Evolutionary conservation across 2,329 filamentous ascomycete species (phyloP), one percentile per base, ranked within the genome.

Genomic region (Botrytis aclada): DNA sequence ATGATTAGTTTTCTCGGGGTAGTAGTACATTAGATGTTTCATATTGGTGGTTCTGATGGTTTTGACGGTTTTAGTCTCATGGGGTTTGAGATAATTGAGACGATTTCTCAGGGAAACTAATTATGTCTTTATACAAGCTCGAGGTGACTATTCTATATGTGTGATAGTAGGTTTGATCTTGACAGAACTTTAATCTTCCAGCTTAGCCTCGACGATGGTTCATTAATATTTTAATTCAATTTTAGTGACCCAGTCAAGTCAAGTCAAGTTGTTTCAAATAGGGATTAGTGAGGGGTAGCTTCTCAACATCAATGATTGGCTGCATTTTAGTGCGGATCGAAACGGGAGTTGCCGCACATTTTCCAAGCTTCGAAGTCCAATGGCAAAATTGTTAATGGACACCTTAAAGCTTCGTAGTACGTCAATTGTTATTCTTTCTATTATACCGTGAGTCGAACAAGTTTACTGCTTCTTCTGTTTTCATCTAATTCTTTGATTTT

Each of bases 301-400:
- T 25, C 9, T 4, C 12, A n/a, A 18, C 16, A 32, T 56, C 18
- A 56, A 41, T 56, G 45, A 69, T 69, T 69, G 56, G 60, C 56
- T 37, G 34, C 1, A 64, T 37, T 22, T 62, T 63, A 45, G 56
- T 20, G 56, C 25, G 37, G 32, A 25, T 14, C 60, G 32, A 34
- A 51, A 34, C 70, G 70, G 70, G 41, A 74, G 70, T 69, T 72
- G 22, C 54, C 75, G 74, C 72, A 73, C 70, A 60, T 58, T 65
- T 47, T 61, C 20, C 25, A 37, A 70, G 60, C 60, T 64, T 39
- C 58, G 37, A 64, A 47, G 32, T 1, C 9, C 43, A 14, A 65
- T 60, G 34, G n/a, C 25, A 72, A 54, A 47, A 70, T 56, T 41
- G 65, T 72, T 62, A 32, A 62, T 20, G 34, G 29, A 71, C 37